Evolutionary conservation across 2,329 filamentous ascomycete species (phyloP).

Genomic region (Fusarium sp.): DNA sequence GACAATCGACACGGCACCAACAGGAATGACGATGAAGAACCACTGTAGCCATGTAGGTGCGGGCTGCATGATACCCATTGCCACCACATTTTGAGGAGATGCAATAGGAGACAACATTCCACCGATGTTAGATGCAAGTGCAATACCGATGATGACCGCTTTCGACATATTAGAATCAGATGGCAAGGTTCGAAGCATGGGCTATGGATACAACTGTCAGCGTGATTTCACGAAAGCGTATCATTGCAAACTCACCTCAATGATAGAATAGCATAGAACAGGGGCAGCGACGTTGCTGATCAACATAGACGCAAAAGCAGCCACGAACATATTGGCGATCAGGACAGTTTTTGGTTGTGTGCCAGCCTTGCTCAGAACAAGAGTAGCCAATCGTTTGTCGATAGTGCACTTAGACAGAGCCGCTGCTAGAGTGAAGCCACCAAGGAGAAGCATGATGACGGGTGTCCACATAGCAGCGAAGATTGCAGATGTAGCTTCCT

Average conservation of each 20-base stretch:
- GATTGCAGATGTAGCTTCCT: slow-evolving; percentile 83
- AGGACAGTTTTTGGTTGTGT: slow-evolving; percentile 90
- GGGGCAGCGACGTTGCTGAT: slow-evolving; percentile 98
- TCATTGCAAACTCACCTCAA: slow-evolving; percentile 71
- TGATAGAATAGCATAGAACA: slow-evolving; percentile 96
- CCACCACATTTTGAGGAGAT: slow-evolving; percentile 96
- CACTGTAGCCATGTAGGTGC: slow-evolving; percentile 92
- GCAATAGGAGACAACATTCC: slow-evolving; percentile 97
- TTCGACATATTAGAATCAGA: slow-evolving; percentile 94
- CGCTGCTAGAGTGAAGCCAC: slow-evolving; percentile 94
- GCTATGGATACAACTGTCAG: slow-evolving; percentile 64
- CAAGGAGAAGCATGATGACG: slow-evolving; percentile 96
- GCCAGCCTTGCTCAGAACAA: slow-evolving; percentile 95
- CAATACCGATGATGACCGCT: slow-evolving; percentile 93
- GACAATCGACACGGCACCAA: slow-evolving; percentile 88
- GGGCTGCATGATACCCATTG: slow-evolving; percentile 93
- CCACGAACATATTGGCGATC: slow-evolving; percentile 98
- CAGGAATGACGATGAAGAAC: slow-evolving; percentile 96
- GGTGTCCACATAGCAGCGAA: slow-evolving; percentile 99
- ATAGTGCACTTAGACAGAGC: slow-evolving; percentile 97
- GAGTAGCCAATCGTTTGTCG: slow-evolving; percentile 95
- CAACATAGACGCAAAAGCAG: slow-evolving; percentile 98
- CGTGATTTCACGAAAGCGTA: neutral
- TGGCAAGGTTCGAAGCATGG: slow-evolving; percentile 92
- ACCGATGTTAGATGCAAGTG: slow-evolving; percentile 93